phyloP scores from a whole-genome alignment of 108 stramenopile genomes.

The Aureococcus anophagefferens region DNA sequence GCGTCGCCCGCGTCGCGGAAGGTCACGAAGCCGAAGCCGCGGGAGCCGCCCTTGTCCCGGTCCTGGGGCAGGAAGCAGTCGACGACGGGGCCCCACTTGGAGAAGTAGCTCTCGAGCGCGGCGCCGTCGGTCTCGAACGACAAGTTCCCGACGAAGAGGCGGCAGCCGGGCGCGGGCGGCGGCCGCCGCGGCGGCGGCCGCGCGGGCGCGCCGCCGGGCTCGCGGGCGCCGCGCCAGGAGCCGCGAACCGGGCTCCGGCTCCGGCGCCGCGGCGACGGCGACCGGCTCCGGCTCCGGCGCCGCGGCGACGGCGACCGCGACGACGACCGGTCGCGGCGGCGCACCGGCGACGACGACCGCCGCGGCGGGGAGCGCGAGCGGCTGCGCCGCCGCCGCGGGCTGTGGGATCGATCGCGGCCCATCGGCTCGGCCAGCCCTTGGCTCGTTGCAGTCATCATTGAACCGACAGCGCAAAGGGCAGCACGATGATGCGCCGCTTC shows the following conservation, averaged over 20 bases:
- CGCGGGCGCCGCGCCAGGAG: no score
- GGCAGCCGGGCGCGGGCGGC: neutral
- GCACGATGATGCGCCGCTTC: no score
- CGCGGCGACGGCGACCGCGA: no score
- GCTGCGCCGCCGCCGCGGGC: no score
- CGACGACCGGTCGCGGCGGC: neutral
- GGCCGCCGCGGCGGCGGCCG: neutral
- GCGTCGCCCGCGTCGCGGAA: conserved; percentile 65
- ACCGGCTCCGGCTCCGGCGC: no score
- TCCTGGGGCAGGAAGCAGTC: conserved; percentile 74
- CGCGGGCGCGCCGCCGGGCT: no score
- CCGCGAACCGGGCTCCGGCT: no score
- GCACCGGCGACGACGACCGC: neutral
- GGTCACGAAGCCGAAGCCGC: conserved; percentile 80
- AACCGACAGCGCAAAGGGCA: no score
- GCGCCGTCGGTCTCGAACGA: neutral
- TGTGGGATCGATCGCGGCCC: no score
- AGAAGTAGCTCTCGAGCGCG: neutral
- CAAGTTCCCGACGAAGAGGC: conserved; percentile 9
- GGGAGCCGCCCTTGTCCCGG: conserved; percentile 64
- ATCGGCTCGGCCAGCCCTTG: no score
- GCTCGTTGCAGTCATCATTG: no score
- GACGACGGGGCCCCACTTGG: conserved; percentile 47
- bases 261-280: no score
- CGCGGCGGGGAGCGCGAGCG: neutral